phyloP scores from a whole-genome alignment of 805 yeast species.

The Hanseniaspora guilliermondii region DNA sequence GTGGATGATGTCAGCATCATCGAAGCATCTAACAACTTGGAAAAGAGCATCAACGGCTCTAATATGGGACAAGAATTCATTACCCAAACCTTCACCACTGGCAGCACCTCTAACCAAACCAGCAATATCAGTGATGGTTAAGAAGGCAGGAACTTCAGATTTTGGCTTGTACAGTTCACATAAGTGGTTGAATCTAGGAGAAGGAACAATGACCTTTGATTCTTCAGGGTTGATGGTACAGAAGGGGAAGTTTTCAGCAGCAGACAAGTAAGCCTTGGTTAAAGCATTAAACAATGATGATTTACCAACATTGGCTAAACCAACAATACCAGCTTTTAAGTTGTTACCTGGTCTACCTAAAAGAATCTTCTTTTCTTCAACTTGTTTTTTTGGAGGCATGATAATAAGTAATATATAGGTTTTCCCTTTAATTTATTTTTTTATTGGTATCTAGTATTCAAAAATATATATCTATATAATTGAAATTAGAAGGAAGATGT shows the following conservation, averaged over 20 bases:
- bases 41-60: constrained; percentile 96
- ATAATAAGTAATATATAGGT: too few species aligned
- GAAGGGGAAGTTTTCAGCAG: constrained; percentile 71
- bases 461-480: too few species aligned
- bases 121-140: constrained; percentile 93
- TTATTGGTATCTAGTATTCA: too few species aligned
- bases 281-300: constrained; percentile 73
- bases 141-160: constrained; percentile 77
- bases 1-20: constrained; percentile 95
- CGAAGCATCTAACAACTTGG: constrained; percentile 95
- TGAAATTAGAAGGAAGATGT: too few species aligned
- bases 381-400: constrained; percentile 33
- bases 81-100: constrained; percentile 95
- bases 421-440: too few species aligned
- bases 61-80: constrained; percentile 90
- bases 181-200: constrained; percentile 71
- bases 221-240: constrained; percentile 95
- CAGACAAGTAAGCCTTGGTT: constrained; percentile 55
- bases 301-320: constrained; percentile 70
- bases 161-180: constrained; percentile 66
- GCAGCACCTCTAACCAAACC: constrained; percentile 96
- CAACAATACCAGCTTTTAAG: constrained; percentile 54
- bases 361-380: constrained; percentile 50
- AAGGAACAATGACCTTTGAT: constrained; percentile 89
- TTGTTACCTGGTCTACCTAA: constrained; percentile 67